Evolutionary conservation across 345 rosid species (phyloP).

Genomic region (Arabidopsis arenosa): DNA sequence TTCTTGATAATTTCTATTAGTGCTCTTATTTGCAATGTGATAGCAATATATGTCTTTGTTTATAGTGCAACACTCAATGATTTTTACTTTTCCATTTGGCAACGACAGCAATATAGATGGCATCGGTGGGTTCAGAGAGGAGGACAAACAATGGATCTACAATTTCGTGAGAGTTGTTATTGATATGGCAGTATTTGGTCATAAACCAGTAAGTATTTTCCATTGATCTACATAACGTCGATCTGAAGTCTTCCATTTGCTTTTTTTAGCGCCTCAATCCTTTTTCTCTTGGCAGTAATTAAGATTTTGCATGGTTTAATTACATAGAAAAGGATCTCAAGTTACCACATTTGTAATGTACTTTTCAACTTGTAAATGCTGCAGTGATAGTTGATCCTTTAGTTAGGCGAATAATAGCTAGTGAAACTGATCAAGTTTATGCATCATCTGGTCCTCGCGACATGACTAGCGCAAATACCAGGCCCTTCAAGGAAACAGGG

Average conservation of each 20-base stretch:
- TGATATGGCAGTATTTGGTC: slow-evolving; percentile 64
- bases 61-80: slow-evolving; percentile 1
- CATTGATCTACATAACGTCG: not conserved
- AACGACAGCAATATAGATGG: slow-evolving; percentile 77
- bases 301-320: not conserved
- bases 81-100: not conserved
- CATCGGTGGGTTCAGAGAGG: slow-evolving; percentile 74
- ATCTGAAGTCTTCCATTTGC: not conserved
- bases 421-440: slow-evolving; percentile 66
- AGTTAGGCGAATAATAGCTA: slow-evolving; percentile 57
- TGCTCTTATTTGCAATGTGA: not conserved
- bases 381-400: slow-evolving; percentile 83
- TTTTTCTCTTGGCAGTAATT: not conserved
- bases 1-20: not conserved
- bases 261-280: not conserved
- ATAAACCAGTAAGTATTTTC: slow-evolving; percentile 53
- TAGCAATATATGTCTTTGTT: slow-evolving; percentile 11
- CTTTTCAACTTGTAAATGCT: slow-evolving; percentile 73
- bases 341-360: slow-evolving; percentile 9
- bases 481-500: no score
- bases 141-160: slow-evolving; percentile 57
- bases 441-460: slow-evolving; percentile 42
- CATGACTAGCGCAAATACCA: no score
- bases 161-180: slow-evolving; percentile 66
- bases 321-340: not conserved